Evolutionary conservation across 495 filamentous ascomycete species (phyloP).

Genomic region (Neurospora sp.): DNA sequence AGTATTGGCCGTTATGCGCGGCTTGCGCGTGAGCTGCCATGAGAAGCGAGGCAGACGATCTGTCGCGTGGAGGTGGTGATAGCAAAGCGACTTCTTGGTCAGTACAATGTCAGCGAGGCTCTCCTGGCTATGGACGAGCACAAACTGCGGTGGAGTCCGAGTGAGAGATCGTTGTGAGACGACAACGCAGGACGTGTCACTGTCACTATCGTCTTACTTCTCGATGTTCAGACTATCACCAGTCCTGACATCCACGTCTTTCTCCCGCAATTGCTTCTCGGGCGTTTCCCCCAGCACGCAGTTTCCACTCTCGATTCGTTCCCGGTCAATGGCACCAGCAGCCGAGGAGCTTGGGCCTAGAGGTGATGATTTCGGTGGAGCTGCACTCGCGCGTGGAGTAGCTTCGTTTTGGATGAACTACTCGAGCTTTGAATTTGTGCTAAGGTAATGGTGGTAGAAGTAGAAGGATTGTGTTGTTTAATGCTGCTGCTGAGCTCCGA

Average conservation of each 20-base stretch:
- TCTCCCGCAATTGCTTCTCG: neutral
- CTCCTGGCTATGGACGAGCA: neutral
- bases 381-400: neutral
- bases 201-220: neutral
- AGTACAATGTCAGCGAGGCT: neutral
- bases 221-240: neutral
- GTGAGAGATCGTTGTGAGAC: neutral
- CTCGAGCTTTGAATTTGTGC: neutral
- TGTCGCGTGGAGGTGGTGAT: neutral
- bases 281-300: neutral
- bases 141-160: neutral
- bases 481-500: slow-evolving; percentile 10
- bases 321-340: neutral
- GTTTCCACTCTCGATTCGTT: neutral
- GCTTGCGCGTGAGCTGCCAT: slow-evolving; percentile 31
- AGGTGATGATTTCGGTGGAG: neutral
- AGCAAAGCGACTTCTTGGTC: neutral
- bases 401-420: neutral
- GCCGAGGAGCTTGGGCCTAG: neutral
- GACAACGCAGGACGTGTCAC: neutral
- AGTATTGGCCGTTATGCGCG: neutral
- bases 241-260: neutral
- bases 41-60: neutral
- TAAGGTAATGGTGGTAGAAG: neutral
- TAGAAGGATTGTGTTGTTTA: neutral